Evolutionary conservation across 441 rosid genomes (phyloP), one percentile per base, ranked within the genome.

Genomic region (Arabidopsis hybrid): DNA sequence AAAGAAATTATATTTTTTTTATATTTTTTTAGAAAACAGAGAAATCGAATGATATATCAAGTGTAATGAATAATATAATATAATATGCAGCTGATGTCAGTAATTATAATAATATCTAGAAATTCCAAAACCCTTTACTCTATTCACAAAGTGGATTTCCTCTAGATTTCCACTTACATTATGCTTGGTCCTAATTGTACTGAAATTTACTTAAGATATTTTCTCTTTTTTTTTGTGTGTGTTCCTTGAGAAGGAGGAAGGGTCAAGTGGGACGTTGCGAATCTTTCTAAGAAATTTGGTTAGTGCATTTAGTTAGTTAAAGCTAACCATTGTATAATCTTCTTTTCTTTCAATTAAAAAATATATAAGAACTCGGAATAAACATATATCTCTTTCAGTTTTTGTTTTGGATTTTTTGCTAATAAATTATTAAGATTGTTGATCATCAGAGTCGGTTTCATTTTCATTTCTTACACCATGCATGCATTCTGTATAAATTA

Each of bases 81-180:
- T 31, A 40, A 11, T 29, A 55, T 61, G 53, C 14, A 69, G 74
- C 45, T 75, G 74, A 75, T 69, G 70, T 75, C 65, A 62, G 1
- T 35, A 40, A 8, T 36, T 53, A 53, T 53, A 61, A 57, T 53
- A 61, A 57, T 35, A 61, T 53, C 51, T 9, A 62, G 11, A 60
- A 74, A 81, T 69, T 71, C 13, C 8, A 52, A 53, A 77, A 63
- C 42, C 36, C 49, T 72, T 66, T 64, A 36, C 75, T 46, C 60
- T 69, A 39, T 76, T 42, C 56, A 58, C 57, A 71, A 82, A 86
- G 88, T 88, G 90, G 86, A 69, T 60, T 77, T 84, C 75, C 60
- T 62, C 67, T 85, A 81, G 92, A 86, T 82, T 67, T 87, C 97
- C 97, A 91, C 92, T 87, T 35, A 73, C 50, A 46, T 57, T 57